These are phyloP conservation scores for Mucor racemosus DNA, from an alignment of 371 early-diverging fungal genomes.

Conservation along the genomic window DNA sequence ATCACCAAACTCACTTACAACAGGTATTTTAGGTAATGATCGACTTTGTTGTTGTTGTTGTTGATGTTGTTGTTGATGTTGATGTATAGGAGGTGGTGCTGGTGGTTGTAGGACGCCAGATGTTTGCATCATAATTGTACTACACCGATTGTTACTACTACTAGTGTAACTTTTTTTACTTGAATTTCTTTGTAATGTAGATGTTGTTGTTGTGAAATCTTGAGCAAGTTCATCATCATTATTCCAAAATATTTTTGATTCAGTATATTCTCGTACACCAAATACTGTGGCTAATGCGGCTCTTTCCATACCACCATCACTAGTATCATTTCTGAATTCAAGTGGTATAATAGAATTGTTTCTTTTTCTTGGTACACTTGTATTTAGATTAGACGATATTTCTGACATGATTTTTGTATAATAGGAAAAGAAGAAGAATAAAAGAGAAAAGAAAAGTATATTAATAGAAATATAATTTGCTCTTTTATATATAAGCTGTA, in stretches of 20 bases:
- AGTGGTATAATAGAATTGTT: conserved; percentile 34
- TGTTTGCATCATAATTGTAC: conserved; percentile 3
- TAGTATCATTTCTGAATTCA: conserved; percentile 31
- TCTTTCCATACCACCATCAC: conserved; percentile 44
- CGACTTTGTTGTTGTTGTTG: background rate
- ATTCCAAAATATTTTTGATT: conserved; percentile 53
- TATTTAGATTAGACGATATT: too few relatives aligned
- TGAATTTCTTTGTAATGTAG: conserved; percentile 9
- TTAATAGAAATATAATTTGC: background rate
- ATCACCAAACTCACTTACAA: conserved; percentile 49
- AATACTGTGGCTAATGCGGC: conserved; percentile 56
- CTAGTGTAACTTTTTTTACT: conserved; percentile 19
- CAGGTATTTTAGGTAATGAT: conserved; percentile 41
- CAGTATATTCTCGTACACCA: conserved; percentile 52
- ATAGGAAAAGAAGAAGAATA: conserved; percentile 4
- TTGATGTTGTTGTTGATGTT: background rate
- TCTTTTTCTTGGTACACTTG: conserved; percentile 14
- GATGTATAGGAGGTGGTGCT: background rate
- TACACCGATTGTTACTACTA: background rate
- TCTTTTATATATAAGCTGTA: background rate
- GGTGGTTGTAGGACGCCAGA: background rate
- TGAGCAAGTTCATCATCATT: conserved; percentile 22
- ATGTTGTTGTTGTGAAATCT: conserved; percentile 11
- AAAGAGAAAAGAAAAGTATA: conserved; percentile 4
- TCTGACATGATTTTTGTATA: conserved; percentile 8